Evolutionary conservation across 2,329 filamentous ascomycete species (phyloP), one percentile per base, ranked within the genome.

Genomic region (Boeremia exigua): DNA sequence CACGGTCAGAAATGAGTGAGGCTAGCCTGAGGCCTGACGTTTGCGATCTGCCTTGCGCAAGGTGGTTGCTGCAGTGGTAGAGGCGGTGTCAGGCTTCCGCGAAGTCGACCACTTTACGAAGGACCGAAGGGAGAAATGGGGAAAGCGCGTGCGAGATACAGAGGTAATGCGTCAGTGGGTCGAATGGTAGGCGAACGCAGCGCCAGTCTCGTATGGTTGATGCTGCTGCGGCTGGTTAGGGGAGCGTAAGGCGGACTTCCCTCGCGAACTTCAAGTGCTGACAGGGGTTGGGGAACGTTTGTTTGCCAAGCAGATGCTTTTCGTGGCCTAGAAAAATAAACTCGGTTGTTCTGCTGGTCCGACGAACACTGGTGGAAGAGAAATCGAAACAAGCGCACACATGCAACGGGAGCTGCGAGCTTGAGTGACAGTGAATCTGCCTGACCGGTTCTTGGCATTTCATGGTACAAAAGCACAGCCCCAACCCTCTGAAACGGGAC

Each of bases 231-330:
- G 50, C 55, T 46, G 55, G 50, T 32, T 56, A 65, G 61, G 59
- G 62, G 62, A 58, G 61, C 46, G 73, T 69, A 73, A 74, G 72
- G 72, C 72, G 69, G 71, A 74, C 68, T 72, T 52, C 60, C 54
- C 60, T 56, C 53, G 56, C 59, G 51, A 62, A 60, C 34, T 59
- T 56, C 60, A 61, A 54, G 44, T 45, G 68, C 60, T 61, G 61
- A 56, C 58, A 61, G 57, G 64, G 58, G 57, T 48, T 55, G 65
- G 62, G 60, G 47, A 61, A 68, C 54, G 60, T 66, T 62, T 63
- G 65, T 59, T 54, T 62, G 70, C 71, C 67, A 70, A 72, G 63
- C 62, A 54, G 54, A 58, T 54, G 56, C 46, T 62, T 59, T 57
- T 54, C 49, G 56, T 61, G 48, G 39, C 34, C 42, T 48, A 59